A percentile compares a stretch with the other conserved stretches of the same genome.
phyloP scores from a whole-genome alignment of 345 rosid species.

The Punica granatum region DNA sequence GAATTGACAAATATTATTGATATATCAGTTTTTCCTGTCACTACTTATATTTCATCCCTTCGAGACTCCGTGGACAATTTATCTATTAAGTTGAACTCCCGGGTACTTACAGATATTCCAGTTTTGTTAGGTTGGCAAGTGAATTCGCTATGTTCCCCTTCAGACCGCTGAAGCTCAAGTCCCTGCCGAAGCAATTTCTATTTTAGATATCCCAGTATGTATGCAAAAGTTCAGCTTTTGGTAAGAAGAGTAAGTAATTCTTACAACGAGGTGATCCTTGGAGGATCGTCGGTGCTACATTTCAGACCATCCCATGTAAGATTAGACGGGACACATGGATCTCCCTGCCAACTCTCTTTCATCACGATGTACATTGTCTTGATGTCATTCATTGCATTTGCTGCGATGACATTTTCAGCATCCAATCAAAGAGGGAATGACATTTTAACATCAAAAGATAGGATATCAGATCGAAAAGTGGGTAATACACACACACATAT shows the following conservation, averaged over 20 bases:
- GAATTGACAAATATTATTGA: too few relatives aligned
- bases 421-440: too few relatives aligned
- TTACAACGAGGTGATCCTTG: constrained; percentile 18
- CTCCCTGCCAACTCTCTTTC: constrained; percentile 26
- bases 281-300: constrained; percentile 9
- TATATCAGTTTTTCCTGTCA: too few relatives aligned
- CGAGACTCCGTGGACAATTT: too few relatives aligned
- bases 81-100: neutral
- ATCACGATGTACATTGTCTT: constrained; percentile 11
- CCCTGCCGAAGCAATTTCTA: neutral
- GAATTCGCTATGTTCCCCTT: neutral
- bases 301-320: constrained; percentile 21
- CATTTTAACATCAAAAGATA: neutral
- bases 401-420: constrained; percentile 12
- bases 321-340: constrained; percentile 17
- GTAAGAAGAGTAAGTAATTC: neutral
- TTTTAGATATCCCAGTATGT: neutral
- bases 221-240: neutral
- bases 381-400: constrained; percentile 19
- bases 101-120: constrained; percentile 1
- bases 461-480: too few relatives aligned
- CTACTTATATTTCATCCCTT: too few relatives aligned
- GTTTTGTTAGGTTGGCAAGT: neutral
- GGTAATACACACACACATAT: too few relatives aligned
- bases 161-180: constrained; percentile 4